Evolutionary conservation across 2,329 filamentous ascomycete species (phyloP).

Genomic region (Tothia fuscella): DNA sequence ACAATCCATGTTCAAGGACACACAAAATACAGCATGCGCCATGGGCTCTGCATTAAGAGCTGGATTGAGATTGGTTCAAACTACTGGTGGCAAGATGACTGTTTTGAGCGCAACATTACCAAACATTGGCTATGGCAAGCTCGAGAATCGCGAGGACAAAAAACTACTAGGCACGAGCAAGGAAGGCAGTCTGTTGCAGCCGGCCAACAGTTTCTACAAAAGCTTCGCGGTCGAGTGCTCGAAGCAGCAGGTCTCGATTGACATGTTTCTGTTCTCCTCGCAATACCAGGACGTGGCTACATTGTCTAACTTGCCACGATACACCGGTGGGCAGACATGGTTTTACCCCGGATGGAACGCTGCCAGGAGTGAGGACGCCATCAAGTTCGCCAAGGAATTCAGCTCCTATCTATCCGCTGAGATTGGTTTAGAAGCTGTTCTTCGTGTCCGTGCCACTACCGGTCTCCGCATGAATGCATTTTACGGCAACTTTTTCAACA

Average conservation of each 20-base stretch:
- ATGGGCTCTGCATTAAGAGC: constrained; percentile 90
- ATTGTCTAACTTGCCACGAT: constrained; percentile 85
- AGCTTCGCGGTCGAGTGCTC: constrained; percentile 98
- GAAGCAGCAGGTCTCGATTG: constrained; percentile 95
- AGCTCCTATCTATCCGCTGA: constrained; percentile 94
- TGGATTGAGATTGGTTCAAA: constrained; percentile 89
- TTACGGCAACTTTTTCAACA: constrained; percentile 99
- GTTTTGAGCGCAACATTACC: constrained; percentile 84
- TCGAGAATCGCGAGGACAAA: constrained; percentile 92
- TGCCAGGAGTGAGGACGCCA: constrained; percentile 82
- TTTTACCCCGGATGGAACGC: constrained; percentile 99
- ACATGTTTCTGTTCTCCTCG: constrained; percentile 95
- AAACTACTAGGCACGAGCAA: constrained; percentile 89
- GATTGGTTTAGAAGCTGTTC: constrained; percentile 89
- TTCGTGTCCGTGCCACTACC: constrained; percentile 88
- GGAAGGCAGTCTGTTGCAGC: constrained; percentile 77
- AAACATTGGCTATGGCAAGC: constrained; percentile 77
- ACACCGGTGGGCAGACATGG: constrained; percentile 95
- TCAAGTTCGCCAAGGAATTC: constrained; percentile 95
- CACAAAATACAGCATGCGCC: constrained; percentile 76
- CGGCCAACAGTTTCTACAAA: constrained; percentile 95
- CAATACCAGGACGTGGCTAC: constrained; percentile 97
- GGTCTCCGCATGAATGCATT: constrained; percentile 94
- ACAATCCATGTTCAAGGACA: constrained; percentile 88
- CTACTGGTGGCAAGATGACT: constrained; percentile 87